These are phyloP conservation scores for Drosera spatulata DNA, from an alignment of 179 eudicot species.

Conservation along the genomic window DNA sequence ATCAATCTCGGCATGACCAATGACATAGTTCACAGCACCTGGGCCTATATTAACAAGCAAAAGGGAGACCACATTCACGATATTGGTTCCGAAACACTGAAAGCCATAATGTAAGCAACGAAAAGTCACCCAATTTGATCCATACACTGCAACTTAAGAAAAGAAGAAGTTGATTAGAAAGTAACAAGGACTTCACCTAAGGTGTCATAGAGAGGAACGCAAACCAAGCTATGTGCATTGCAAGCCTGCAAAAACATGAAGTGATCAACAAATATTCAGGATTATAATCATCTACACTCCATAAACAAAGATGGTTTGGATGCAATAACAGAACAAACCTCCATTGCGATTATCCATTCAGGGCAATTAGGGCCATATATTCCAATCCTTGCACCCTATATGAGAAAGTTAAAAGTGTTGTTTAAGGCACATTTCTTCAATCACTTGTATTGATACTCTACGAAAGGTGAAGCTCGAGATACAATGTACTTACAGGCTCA, in stretches of 20 bases:
- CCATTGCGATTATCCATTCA: constrained; percentile 93
- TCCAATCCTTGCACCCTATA: constrained; percentile 76
- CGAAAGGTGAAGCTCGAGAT: background rate
- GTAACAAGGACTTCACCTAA: constrained; percentile 32
- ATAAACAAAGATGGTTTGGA: background rate
- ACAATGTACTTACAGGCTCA: constrained; percentile 54
- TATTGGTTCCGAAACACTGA: background rate
- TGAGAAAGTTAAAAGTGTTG: constrained; percentile 1
- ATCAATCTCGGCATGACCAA: constrained; percentile 88
- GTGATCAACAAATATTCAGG: background rate
- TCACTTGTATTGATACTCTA: background rate
- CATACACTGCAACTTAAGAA: background rate
- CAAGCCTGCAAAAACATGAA: constrained; percentile 51
- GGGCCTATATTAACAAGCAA: constrained; percentile 37
- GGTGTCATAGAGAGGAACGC: constrained; percentile 97
- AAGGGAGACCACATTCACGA: background rate
- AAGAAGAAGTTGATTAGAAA: background rate
- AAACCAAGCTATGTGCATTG: constrained; percentile 74
- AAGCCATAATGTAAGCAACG: background rate
- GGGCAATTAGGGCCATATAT: constrained; percentile 94
- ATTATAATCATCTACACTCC: constrained; percentile 1
- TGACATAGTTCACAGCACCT: constrained; percentile 63
- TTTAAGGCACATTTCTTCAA: background rate
- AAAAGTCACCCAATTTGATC: no score
- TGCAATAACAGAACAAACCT: constrained; percentile 28